phyloP scores from a whole-genome alignment of 2,329 filamentous ascomycete species.

The Penicillium griseofulvum region DNA sequence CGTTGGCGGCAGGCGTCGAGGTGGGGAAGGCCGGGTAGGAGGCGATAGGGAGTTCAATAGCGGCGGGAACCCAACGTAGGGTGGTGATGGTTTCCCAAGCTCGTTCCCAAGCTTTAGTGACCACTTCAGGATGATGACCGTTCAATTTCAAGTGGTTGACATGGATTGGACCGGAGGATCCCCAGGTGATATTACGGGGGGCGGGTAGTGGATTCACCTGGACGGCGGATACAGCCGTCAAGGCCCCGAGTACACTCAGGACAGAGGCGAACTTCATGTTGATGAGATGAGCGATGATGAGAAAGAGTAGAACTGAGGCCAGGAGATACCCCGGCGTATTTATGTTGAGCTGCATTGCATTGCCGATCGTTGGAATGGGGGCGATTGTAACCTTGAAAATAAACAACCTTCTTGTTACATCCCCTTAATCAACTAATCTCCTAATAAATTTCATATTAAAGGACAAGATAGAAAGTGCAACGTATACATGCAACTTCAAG shows the following conservation, averaged over 20 bases:
- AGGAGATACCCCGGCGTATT: conserved; percentile 13
- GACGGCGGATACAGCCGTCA: conserved; percentile 45
- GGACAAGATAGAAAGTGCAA: conserved; percentile 4
- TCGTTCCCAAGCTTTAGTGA: conserved; percentile 52
- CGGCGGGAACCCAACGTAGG: conserved; percentile 55
- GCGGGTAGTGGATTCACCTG: conserved; percentile 56
- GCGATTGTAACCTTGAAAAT: neutral
- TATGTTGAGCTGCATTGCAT: conserved; percentile 13
- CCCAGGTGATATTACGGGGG: conserved; percentile 54
- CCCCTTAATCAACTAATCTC: no score
- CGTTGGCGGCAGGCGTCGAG: conserved; percentile 26
- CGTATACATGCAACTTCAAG: conserved; percentile 15
- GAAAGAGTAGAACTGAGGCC: neutral
- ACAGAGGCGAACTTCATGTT: conserved; percentile 30
- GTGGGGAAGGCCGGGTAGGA: conserved; percentile 54
- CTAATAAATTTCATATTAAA: neutral
- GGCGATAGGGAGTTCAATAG: conserved; percentile 52
- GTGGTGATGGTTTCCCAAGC: conserved; percentile 48
- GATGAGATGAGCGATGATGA: conserved; percentile 7
- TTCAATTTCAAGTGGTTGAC: conserved; percentile 43
- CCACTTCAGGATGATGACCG: conserved; percentile 27
- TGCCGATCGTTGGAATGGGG: conserved; percentile 15
- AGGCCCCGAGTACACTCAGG: conserved; percentile 30
- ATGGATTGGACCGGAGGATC: conserved; percentile 49
- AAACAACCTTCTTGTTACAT: conserved; percentile 1